Percentiles rank a stretch among this genome's conserved stretches.
Conservation (phyloP, 495 filamentous ascomycete genomes). For the Cenococcum geophilum region DNA sequence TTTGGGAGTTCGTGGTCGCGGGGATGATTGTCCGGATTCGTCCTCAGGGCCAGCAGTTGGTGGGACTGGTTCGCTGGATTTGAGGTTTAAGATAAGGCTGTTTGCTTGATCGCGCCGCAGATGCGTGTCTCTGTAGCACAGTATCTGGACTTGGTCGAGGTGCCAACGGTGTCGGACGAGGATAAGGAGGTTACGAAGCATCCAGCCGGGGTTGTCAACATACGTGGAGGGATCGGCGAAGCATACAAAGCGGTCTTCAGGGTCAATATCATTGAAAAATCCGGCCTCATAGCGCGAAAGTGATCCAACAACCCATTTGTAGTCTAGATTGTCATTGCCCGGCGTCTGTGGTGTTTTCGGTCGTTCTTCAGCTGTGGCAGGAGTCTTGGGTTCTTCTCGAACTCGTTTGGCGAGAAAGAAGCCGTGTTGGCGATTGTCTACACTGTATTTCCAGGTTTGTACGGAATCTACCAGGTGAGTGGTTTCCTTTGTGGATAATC, state of each 20-base stretch:
- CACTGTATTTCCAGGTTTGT: constrained; percentile 75
- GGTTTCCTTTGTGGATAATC: constrained; percentile 59
- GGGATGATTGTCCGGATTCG: constrained; percentile 5
- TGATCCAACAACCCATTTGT: constrained; percentile 66
- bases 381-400: constrained; percentile 27
- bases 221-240: constrained; percentile 95
- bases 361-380: constrained; percentile 23
- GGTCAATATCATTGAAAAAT: constrained; percentile 67
- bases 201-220: constrained; percentile 78
- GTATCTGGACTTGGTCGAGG: constrained; percentile 67
- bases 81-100: constrained; percentile 68
- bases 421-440: constrained; percentile 76
- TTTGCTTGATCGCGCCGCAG: constrained; percentile 65
- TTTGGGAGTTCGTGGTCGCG: constrained; percentile 34
- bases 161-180: constrained; percentile 78
- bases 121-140: constrained; percentile 87
- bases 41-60: constrained; percentile 26
- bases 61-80: constrained; percentile 42
- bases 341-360: constrained; percentile 41
- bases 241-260: constrained; percentile 68
- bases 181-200: constrained; percentile 81
- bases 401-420: constrained; percentile 86
- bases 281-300: constrained; percentile 74
- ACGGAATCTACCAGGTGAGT: constrained; percentile 68
- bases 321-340: constrained; percentile 45